Evolutionary conservation across 2,329 filamentous ascomycete species (phyloP).

Genomic region (Sporothrix pallida): DNA sequence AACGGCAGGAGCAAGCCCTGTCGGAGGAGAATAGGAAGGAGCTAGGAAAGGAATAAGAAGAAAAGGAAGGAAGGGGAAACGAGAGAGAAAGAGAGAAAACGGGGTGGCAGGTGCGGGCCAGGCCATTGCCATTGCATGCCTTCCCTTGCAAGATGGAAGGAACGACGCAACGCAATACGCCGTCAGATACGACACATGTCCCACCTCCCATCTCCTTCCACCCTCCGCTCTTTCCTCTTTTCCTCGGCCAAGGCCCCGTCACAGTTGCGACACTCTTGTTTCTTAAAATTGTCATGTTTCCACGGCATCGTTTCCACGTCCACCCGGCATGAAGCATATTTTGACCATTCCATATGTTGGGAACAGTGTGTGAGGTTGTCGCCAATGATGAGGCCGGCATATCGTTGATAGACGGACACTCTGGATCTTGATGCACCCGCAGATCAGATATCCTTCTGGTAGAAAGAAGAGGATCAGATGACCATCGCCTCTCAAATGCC

Average conservation of each 20-base stretch:
- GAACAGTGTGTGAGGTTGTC: no score
- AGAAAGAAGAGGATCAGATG: background rate
- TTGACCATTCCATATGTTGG: background rate
- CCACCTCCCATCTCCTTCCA: no score
- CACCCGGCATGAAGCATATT: background rate
- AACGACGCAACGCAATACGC: constrained; percentile 4
- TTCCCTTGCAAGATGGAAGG: background rate
- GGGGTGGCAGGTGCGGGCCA: constrained; percentile 13
- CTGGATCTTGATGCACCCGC: background rate
- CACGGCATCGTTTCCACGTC: background rate
- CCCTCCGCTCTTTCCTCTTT: background rate
- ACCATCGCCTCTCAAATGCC: constrained; percentile 3
- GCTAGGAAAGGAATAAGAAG: background rate
- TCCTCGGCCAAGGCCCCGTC: constrained; percentile 1
- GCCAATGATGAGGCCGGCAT: background rate
- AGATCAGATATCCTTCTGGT: constrained; percentile 7
- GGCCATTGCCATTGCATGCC: background rate
- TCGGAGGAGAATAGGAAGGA: background rate
- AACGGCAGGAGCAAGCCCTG: constrained; percentile 12
- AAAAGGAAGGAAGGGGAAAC: background rate
- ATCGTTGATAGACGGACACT: background rate
- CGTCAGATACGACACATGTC: constrained; percentile 1
- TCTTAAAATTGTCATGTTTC: background rate
- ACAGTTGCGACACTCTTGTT: constrained; percentile 14
- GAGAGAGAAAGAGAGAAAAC: background rate